Base-by-base conservation (phyloP, 345 rosid species). In the Rubroshorea leprosula region DNA sequence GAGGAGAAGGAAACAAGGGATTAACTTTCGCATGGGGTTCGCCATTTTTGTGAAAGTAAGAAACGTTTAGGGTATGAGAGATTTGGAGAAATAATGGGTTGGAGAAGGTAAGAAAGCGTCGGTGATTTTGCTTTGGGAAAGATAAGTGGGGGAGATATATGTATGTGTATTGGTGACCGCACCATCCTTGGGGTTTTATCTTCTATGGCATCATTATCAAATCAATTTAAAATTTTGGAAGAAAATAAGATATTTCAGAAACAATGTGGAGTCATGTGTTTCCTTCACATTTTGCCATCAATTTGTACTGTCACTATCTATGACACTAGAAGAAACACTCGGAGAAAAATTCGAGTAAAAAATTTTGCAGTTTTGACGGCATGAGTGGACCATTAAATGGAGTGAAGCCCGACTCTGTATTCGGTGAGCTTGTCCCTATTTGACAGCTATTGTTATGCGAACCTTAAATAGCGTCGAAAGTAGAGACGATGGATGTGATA, bases 151-250 rank as follows among this genome's bases (percentile, higher is more conserved):
- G 47, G 41, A 39, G 22, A 31, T n/a, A 21, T 9, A 18, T 44
- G 23, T 52, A 43, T 46, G 60, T 63, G 69, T 35, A 54, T 53
- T 49, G 68, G 57, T 52, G 54, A 41, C 70, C 75, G 55, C 74
- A 66, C 64, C 61, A 60, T 23, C 38, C 63, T 23, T 41, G 15
- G 45, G 3, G 21, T 59, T 58, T 46, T 59, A 59, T 66, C 70
- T 47, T 46, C 63, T 8, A 17, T n/a, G 52, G 26, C n/a, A 52
- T 47, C 20, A 53, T 69, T 73, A 59, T 64, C 57, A 53, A 41
- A 21, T 13, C 5, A 15, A 20, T 16, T 44, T 13, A 15, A 46
- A 68, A 59, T 22, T 39, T 50, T 8, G n/a, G 16, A 23, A 49
- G 62, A 16, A 21, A 29, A 31, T 11, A 50, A 25, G 12, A 49